Base-by-base conservation (phyloP, 345 rosid species). In the Populus ilicifolia region DNA sequence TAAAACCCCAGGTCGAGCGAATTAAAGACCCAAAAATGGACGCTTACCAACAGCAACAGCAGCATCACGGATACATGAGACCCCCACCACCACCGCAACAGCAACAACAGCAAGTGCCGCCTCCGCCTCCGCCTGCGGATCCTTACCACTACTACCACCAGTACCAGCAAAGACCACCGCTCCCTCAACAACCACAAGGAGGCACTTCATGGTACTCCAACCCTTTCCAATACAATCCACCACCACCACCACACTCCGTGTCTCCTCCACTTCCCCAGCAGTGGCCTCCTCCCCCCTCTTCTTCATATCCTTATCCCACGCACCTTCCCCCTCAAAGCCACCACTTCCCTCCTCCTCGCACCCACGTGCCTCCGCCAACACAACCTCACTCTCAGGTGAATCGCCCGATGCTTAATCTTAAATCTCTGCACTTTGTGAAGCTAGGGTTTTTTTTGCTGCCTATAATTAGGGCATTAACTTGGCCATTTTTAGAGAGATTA, bases 191-290 rank as follows among this genome's bases (percentile, higher is more conserved):
- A 30, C 81, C 81, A 59, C 74, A 67, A 56, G 77, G 74, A 43
- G 20, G 21, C 52, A 41, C 81, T 13, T 18, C 59, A 52, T 79
- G 74, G 77, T 79, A 68, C 48, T 35, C 77, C 50, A 67, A 56
- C 56, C 76, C 72, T 23, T 78, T 71, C 66, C 80, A 72, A 35
- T 80, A 71, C 21, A 87, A 66, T 12, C 84, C 68, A 2, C 86
- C 86, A 2, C 83, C 90, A 59, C 86, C 72, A 77, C 80, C 85
- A 68, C 87, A 84, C 30, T 83, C 86, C 23, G 84, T 88, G 14
- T 84, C 94, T 39, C 89, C 88, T 7, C 89, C 91, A 3, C 92
- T 91, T 27, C 86, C 80, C 25, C 89, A 83, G 59, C 86, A 75
- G 73, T 87, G 94, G 93, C 80, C 88, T 21, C 75, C 74, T 25